Base-by-base conservation (phyloP, 768 basidiomycete genomes). In the Melanogaster broomeanus region DNA sequence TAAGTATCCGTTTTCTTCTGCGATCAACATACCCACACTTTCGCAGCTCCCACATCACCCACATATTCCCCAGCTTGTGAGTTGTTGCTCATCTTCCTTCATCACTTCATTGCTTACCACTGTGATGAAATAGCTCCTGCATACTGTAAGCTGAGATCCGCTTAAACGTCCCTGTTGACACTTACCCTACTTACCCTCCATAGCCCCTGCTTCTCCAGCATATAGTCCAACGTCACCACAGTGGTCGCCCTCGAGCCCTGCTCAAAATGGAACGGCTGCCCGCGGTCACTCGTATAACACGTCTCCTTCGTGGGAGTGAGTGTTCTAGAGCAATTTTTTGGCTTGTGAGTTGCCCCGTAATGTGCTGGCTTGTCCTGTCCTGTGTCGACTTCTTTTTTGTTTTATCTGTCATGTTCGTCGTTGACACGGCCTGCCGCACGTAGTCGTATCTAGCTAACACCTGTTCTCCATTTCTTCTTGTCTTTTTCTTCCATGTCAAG, bases 51-150 rank as follows among this genome's bases (percentile, higher is more conserved):
- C 15, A 90, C 90, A 8, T 93, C 90, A 4, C 90, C 90, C 2
- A 81, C 89, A 3, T 93, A 93, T 75, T 91, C 90, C 41, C 90
- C 90, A 61, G 87, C 89, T 49, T 93, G 87, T 90, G 68, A 79
- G 88, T 81, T 12, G 28, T 42, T 35, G 6, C 10, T 54, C 18
- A 4, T 51, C 19, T 28, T 35, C 35, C 16, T 16, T 35, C 30
- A 15, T 41, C n/a, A 40, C 38, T 38, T 6, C 37, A n/a, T 57
- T 25, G n/a, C 43, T 59, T 44, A 51, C 49, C 3, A 31, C 45
- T 37, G 27, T 31, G 50, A 24, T 33, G 34, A 37, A 52, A n/a
- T 56, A 87, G 85, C 90, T 38, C 89, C 90, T 37, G 81, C 87
- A 45, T 91, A 90, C 71, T 91, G 87, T 89, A 64, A 80, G 85